Evolutionary conservation across 768 basidiomycete species (phyloP), one percentile per base, ranked within the genome.

Genomic region (Suillus sp.): DNA sequence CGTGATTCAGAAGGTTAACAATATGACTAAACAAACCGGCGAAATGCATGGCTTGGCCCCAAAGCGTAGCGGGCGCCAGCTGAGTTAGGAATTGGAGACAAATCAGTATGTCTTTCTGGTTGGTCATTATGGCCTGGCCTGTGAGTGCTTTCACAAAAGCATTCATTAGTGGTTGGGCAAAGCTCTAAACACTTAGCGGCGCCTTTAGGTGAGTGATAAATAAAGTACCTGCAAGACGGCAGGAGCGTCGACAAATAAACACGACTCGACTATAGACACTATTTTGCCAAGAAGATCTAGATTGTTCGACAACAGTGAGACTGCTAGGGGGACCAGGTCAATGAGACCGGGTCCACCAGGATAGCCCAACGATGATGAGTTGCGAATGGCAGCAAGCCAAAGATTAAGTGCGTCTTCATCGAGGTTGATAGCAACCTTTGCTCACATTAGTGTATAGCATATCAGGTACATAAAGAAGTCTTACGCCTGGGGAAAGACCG

Each of bases 371-470:
- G 80, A 77, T 1, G 81, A 72, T 1, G 90, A 83, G 69, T 92
- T 91, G 55, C 87, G 82, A 42, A 95, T 76, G 1, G 90, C 84
- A 37, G 83, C 79, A 27, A 82, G 78, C 95, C 94, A 96, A 13
- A 96, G 83, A 47, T 79, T 80, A 54, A 95, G 72, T 0, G 85
- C 90, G 72, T 96, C 94, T 64, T 87, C 86, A 67, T 96, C 93
- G 27, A 96, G 81, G 65, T 90, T 82, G 40, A 83, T 75, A n/a
- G 82, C 80, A 35, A 80, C 81, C 92, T 93, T 59, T 66, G 66
- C 59, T 45, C 38, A n/a, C 54, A 18, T 18, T 54, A 40, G 22
- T 37, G 32, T 57, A 38, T 30, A 25, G n/a, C 27, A 40, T 58
- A 35, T 30, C 37, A 48, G 10, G 18, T 14, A 25, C 32, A 25